Conservation (phyloP, 305 asterid species). For the Fraxinus sp. region DNA sequence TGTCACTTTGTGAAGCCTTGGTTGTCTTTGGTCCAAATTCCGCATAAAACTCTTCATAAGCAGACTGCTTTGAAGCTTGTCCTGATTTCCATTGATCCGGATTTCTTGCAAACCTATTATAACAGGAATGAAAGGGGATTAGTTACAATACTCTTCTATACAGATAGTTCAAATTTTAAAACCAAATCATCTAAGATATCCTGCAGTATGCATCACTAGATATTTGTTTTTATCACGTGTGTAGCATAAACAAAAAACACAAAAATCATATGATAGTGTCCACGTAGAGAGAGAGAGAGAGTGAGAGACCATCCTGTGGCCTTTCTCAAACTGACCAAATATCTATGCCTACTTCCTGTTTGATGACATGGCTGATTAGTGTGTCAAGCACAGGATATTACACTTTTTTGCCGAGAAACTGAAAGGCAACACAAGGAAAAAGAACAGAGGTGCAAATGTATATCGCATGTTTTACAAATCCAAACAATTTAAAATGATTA, state of each 20-base stretch:
- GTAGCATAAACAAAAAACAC: neutral
- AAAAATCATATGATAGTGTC: no score
- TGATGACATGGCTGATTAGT: neutral
- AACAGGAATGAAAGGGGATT: constrained; percentile 16
- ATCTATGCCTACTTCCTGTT: neutral
- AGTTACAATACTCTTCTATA: neutral
- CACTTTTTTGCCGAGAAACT: neutral
- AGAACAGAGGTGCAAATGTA: neutral
- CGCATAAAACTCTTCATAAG: constrained; percentile 64
- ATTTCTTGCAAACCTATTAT: constrained; percentile 54
- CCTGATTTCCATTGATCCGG: constrained; percentile 88
- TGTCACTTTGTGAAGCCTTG: constrained; percentile 47
- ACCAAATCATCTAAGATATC: neutral
- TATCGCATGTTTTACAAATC: neutral
- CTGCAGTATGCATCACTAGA: neutral
- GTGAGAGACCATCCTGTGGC: neutral
- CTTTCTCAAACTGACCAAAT: neutral
- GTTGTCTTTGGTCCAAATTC: constrained; percentile 62
- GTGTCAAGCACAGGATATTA: neutral
- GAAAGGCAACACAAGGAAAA: neutral
- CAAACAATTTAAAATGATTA: constrained; percentile 2
- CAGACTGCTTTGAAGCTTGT: constrained; percentile 67
- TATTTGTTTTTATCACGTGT: neutral
- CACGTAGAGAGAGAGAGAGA: neutral
- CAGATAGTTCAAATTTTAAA: neutral